A percentile compares a stretch with the other conserved stretches of the same genome.
phyloP scores from a whole-genome alignment of 306 rosid species.

The Biancaea sappan region DNA sequence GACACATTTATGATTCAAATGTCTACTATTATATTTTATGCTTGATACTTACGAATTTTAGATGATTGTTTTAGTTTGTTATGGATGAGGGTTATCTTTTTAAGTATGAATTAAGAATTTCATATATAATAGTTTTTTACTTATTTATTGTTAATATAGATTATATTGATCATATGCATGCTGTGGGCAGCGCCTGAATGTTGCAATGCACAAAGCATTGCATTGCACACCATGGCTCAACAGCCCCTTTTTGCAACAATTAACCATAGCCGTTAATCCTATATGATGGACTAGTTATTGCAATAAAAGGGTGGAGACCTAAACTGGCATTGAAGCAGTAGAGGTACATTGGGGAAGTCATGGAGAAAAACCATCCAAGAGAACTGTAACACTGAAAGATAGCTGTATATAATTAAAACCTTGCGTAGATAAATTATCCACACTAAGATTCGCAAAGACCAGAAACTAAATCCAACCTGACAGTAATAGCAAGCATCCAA shows the following conservation, averaged over 20 bases:
- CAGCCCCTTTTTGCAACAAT: background rate
- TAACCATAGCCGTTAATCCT: too few species aligned
- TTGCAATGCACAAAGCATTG: background rate
- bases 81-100: too few species aligned
- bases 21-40: background rate
- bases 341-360: background rate
- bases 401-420: background rate
- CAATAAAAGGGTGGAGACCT: too few species aligned
- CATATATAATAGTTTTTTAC: too few species aligned
- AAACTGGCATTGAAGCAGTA: too few species aligned
- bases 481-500: background rate
- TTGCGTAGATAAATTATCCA: background rate
- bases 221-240: background rate
- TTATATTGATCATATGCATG: too few species aligned
- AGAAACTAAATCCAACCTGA: background rate
- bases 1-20: background rate
- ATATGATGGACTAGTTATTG: too few species aligned
- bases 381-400: too few species aligned
- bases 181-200: background rate
- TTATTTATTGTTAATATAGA: too few species aligned
- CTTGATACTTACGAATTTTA: background rate
- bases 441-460: background rate
- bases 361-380: background rate
- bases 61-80: background rate
- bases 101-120: too few species aligned